Evolutionary conservation across 2,329 filamentous ascomycete species (phyloP), one percentile per base, ranked within the genome.

Genomic region (Penicillium rolfsii): DNA sequence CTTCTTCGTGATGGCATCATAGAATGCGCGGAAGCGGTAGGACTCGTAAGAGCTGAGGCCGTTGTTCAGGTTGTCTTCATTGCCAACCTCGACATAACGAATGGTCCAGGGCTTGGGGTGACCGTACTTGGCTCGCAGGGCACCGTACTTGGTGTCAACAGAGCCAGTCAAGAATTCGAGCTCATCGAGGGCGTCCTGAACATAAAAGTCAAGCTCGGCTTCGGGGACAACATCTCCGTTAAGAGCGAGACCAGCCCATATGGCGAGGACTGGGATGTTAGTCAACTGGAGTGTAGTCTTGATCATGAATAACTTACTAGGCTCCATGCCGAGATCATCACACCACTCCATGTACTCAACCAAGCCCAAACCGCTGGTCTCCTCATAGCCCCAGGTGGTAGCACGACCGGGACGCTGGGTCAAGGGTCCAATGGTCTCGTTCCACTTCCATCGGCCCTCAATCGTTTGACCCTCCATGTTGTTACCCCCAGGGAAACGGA

Each of bases 61-160:
- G 3, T 80, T 80, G 28, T 79, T 81, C 4, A 89, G 81, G 78
- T 84, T 85, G 67, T 90, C 88, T 71, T 90, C 88, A 71, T 90
- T 90, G 60, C 88, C 88, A 46, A 90, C 76, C 73, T 90, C 88
- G 57, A 90, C 84, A 66, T 84, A 87, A 11, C 82, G 78, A 52
- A 90, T 79, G 33, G 72, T 77, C 76, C 85, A 90, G 0, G 88
- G 87, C 60, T 86, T 80, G 0, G 85, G 81, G 66, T 89, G 84
- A 3, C 88, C 88, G 2, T 87, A 79, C 46, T 82, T 75, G 6
- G 85, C 86, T 19, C 87, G 85, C 6, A 82, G 74, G 4, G 82
- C 79, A 40, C 75, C 74, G n/a, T 70, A 75, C 9, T 64, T 46
- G 2, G 75, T 77, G 28, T 68, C 65, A 1, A 62, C 65, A 43